These are phyloP conservation scores for Hortiboletus flavorubellus DNA, from an alignment of 768 basidiomycete genomes.

Conservation along the genomic window DNA sequence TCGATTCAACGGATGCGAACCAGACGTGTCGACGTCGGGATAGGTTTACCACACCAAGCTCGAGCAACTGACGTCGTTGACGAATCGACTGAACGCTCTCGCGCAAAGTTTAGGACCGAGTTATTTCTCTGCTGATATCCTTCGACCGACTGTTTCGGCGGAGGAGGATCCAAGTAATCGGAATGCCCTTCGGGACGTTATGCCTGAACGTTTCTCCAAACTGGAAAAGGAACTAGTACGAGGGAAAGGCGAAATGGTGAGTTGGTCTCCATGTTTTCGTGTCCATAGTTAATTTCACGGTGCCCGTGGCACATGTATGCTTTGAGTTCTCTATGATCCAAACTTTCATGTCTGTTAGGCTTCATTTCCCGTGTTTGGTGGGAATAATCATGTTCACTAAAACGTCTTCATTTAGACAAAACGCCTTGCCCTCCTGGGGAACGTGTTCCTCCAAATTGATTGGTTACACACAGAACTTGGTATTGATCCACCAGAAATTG, in stretches of 20 bases:
- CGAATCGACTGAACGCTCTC: slow-evolving; percentile 58
- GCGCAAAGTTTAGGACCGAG: slow-evolving; percentile 57
- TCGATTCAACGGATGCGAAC: slow-evolving; percentile 17
- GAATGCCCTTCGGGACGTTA: slow-evolving; percentile 60
- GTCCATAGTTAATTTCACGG: background rate
- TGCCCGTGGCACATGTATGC: background rate
- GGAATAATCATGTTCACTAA: background rate
- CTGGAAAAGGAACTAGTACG: slow-evolving; percentile 82
- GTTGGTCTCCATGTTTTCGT: slow-evolving; percentile 24
- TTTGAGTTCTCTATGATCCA: background rate
- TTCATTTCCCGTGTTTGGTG: background rate
- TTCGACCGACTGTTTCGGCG: slow-evolving; percentile 43
- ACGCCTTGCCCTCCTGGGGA: slow-evolving; percentile 61
- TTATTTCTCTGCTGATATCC: slow-evolving; percentile 56
- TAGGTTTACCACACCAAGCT: slow-evolving; percentile 75
- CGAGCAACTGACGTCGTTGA: slow-evolving; percentile 69
- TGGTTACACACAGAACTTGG: slow-evolving; percentile 84
- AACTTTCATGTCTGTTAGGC: background rate
- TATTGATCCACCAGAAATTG: slow-evolving; percentile 55
- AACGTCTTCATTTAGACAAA: slow-evolving; percentile 46
- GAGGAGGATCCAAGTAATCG: slow-evolving; percentile 40
- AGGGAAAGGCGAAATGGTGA: slow-evolving; percentile 82
- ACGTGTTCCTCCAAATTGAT: slow-evolving; percentile 71
- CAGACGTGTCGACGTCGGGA: background rate
- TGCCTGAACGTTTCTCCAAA: slow-evolving; percentile 73